Evolutionary conservation across 1,284 basidiomycete genomes (phyloP).

Genomic region (Cryptococcus jaspeensis): DNA sequence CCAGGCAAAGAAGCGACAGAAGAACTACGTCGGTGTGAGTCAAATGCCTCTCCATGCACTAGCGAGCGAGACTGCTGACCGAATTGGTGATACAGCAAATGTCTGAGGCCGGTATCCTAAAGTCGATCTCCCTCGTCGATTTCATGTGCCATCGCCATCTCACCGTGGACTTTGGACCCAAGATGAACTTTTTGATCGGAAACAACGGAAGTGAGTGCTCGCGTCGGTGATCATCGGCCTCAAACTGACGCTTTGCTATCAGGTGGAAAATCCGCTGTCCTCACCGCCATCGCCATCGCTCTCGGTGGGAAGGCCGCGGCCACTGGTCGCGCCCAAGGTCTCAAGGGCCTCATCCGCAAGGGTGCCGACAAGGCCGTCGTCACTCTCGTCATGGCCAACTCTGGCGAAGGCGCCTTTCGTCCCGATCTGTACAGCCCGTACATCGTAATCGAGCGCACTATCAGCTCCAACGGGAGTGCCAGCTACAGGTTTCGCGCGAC

Average conservation of each 20-base stretch:
- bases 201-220: constrained; percentile 55
- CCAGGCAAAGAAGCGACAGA: constrained; percentile 5
- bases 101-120: constrained; percentile 83
- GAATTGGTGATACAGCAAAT: constrained; percentile 49
- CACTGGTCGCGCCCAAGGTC: constrained; percentile 81
- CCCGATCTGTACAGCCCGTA: constrained; percentile 77
- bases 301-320: constrained; percentile 87
- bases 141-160: constrained; percentile 96
- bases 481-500: constrained; percentile 78
- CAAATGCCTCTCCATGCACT: neutral
- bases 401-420: constrained; percentile 83
- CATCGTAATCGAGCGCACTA: constrained; percentile 80
- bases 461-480: constrained; percentile 71
- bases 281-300: constrained; percentile 90
- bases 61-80: neutral
- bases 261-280: constrained; percentile 94
- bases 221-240: neutral
- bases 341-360: constrained; percentile 86
- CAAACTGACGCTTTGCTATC: neutral
- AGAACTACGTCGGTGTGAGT: constrained; percentile 16
- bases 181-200: constrained; percentile 97
- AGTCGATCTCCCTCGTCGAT: constrained; percentile 79
- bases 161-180: constrained; percentile 76
- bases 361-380: constrained; percentile 74
- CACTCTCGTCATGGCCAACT: constrained; percentile 77